Base-by-base conservation (phyloP, 306 rosid genomes). In the Abrus precatorius region DNA sequence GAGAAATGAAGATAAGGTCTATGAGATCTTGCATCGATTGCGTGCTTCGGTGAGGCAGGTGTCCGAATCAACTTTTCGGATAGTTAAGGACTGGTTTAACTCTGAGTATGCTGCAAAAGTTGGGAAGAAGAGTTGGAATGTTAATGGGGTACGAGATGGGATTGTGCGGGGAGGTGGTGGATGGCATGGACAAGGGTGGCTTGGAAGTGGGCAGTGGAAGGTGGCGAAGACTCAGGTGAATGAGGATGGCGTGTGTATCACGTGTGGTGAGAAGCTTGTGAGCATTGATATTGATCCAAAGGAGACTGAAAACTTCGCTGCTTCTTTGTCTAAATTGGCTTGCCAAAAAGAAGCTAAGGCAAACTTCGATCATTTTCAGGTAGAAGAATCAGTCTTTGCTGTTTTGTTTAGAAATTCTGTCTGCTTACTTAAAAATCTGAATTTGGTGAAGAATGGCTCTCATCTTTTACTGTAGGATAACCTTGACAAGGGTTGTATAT, bases 141-240 rank as follows among this genome's bases (percentile, higher is more conserved):
- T 45, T 74, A 63, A 60, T 5, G 84, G 81, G 67, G 86, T 93
- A 74, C 86, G 52, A 75, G 85, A 92, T 77, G 97, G 92, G 73
- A 53, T 88, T 72, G 76, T 14, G 61, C 81, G 45, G 59, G 93
- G 94, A 65, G 99, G 98, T 80, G 99, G 98, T 70, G 99, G 99
- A 62, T 96, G 99, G 98, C 99, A 93, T 84, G 97, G 99, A 63
- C 90, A 90, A 28, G 98, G 99, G 65, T 95, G 99, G 98, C 89
- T 95, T 50, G 97, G 99, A 69, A 88, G 86, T 60, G 99, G 99
- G 83, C 59, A 62, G 11, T 95, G 99, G 98, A 93, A 78, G 64
- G 89, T 87, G 84, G 89, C 27, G 47, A 87, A 90, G 74, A 93
- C 99, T 64, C 85, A 55, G 8, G 87, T 96, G 80, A 84, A 88